These are phyloP conservation scores for Jatropha curcas DNA, from an alignment of 345 rosid species.

Conservation along the genomic window DNA sequence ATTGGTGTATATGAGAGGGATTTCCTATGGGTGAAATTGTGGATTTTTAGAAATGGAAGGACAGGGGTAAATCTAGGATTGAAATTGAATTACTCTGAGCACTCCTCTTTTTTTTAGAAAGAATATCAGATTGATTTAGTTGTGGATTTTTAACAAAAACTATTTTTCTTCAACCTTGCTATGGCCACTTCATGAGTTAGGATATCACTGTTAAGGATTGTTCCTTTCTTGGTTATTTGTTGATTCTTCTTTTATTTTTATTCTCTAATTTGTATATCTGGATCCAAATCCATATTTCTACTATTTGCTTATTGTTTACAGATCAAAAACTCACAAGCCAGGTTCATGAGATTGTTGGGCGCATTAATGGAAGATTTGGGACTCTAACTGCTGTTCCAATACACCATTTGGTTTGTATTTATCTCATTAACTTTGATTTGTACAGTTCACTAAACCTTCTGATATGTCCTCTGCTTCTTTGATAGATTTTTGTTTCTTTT, in stretches of 20 bases:
- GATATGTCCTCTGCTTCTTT: background rate
- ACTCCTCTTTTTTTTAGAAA: no score
- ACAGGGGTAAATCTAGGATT: no score
- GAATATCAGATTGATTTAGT: no score
- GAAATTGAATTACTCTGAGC: no score
- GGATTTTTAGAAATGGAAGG: background rate
- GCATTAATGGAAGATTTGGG: slow-evolving; percentile 67
- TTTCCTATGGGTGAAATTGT: background rate
- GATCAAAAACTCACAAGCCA: slow-evolving; percentile 67
- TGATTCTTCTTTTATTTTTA: background rate
- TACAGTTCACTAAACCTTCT: background rate
- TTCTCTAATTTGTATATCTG: background rate
- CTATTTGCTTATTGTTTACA: slow-evolving; percentile 17
- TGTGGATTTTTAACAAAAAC: no score
- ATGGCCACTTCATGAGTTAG: slow-evolving; percentile 1
- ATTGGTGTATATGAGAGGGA: background rate
- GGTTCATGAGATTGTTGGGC: slow-evolving; percentile 68
- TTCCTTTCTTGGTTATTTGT: no score
- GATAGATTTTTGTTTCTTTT: no score
- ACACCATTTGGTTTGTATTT: slow-evolving; percentile 57
- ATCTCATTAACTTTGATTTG: background rate
- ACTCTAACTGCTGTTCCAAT: slow-evolving; percentile 58
- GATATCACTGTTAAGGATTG: background rate
- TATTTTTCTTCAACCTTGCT: background rate
- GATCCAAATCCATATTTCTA: background rate